Evolutionary conservation across 768 basidiomycete species (phyloP), one percentile per base, ranked within the genome.

Genomic region (Boletus fagicola): DNA sequence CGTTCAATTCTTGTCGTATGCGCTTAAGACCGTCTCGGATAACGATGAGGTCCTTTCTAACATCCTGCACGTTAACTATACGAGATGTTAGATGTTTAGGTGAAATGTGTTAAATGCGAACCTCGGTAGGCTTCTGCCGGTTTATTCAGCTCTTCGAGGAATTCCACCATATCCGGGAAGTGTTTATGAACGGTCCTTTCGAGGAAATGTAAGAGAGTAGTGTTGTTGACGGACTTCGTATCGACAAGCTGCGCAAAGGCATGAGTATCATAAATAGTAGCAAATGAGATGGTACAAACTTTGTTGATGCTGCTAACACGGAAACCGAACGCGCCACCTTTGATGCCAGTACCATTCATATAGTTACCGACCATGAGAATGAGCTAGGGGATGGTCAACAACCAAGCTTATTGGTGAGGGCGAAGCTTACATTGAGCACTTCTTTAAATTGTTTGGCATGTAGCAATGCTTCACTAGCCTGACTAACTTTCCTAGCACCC

Each of bases 281-380:
- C 9, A 45, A 53, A 24, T 10, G 7, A 48, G 20, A 22, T 60
- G 15, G 44, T 5, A 44, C 75, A 60, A 65, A 87, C 94, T 81
- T 94, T 94, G 77, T 99, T 98, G 74, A 99, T 95, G 72, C 94
- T 96, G 75, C 92, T 94, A 51, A 98, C 85, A 66, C 90, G 86
- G 83, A 99, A 99, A 57, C 96, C 96, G 65, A 92, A 96, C 1
- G 97, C 97, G 33, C 95, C 95, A 54, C 96, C 96, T 71, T 96
- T 97, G 65, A 93, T 82, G 53, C 95, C 94, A 52, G 93, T 89
- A 7, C 94, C 93, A 69, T 99, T 99, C 88, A 98, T 94, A 72
- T 94, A 99, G 71, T 99, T 99, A 43, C 96, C 96, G 63, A 99
- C 84, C 64, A 95, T 80, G 15, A 99, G 85, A 62, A 98, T 97